These are phyloP conservation scores for Calophaca sinica DNA, from an alignment of 306 rosid species.

Conservation along the genomic window DNA sequence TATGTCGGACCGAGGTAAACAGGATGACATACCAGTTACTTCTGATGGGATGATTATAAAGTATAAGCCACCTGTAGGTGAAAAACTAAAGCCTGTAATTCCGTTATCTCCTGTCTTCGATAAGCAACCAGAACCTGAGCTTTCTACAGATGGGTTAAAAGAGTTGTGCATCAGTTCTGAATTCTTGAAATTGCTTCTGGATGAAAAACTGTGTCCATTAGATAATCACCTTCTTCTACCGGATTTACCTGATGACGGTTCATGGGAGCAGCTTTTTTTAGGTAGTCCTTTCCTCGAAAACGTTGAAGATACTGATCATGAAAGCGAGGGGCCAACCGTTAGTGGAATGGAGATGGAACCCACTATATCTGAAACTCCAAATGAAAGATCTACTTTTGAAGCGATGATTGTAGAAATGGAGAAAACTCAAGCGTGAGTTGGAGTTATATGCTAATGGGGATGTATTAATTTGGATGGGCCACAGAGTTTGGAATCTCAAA, in stretches of 20 bases:
- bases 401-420: conserved; percentile 61
- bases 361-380: conserved; percentile 30
- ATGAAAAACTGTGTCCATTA: conserved; percentile 66
- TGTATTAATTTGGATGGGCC: conserved; percentile 42
- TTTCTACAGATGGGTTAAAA: conserved; percentile 59
- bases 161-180: conserved; percentile 73
- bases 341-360: conserved; percentile 64
- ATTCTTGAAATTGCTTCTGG: conserved; percentile 80
- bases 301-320: conserved; percentile 52
- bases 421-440: conserved; percentile 47
- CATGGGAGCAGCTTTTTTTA: conserved; percentile 79
- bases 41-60: conserved; percentile 69
- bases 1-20: conserved; percentile 54
- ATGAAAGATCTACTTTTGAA: conserved; percentile 55
- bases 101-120: conserved; percentile 46
- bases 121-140: conserved; percentile 53
- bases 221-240: conserved; percentile 71
- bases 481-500: conserved; percentile 51
- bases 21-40: conserved; percentile 52
- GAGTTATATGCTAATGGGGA: conserved; percentile 41
- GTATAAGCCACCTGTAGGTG: conserved; percentile 70
- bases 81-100: conserved; percentile 49
- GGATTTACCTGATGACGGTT: conserved; percentile 67
- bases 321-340: conserved; percentile 45
- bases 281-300: conserved; percentile 57